Evolutionary conservation across 495 filamentous ascomycete species (phyloP).

Genomic region (Lophium mytilinum): DNA sequence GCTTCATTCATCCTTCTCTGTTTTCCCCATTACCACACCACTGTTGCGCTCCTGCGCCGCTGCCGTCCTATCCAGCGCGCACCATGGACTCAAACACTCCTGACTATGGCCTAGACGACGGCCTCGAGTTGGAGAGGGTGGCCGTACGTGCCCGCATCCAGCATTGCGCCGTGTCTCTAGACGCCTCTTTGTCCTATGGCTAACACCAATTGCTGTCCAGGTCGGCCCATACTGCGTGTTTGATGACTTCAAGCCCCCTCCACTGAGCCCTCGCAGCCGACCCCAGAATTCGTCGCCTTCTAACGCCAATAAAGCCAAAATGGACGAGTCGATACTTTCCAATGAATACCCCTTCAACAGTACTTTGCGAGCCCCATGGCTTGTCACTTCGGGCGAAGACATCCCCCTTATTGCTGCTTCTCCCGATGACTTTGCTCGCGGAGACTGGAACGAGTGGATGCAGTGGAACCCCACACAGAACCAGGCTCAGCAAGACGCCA

Average conservation of each 20-base stretch:
- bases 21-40: neutral
- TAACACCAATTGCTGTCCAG: constrained; percentile 15
- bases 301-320: constrained; percentile 2
- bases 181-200: constrained; percentile 1
- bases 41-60: neutral
- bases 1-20: neutral
- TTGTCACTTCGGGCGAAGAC: constrained; percentile 16
- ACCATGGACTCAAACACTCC: constrained; percentile 6
- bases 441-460: constrained; percentile 32
- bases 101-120: constrained; percentile 17
- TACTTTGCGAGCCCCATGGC: constrained; percentile 9
- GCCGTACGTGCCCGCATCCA: constrained; percentile 18
- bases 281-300: neutral
- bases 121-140: constrained; percentile 22
- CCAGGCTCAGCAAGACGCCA: neutral
- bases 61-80: neutral
- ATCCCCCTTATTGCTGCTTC: constrained; percentile 6
- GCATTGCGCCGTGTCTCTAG: neutral
- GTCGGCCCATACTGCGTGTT: constrained; percentile 28
- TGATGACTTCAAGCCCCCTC: constrained; percentile 18
- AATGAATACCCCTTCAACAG: constrained; percentile 11
- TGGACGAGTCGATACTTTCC: constrained; percentile 19
- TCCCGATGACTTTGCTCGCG: neutral
- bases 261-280: constrained; percentile 1
- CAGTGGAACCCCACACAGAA: constrained; percentile 28